A percentile compares a stretch with the other conserved stretches of the same genome.
phyloP scores from a whole-genome alignment of 164 flowering plant species.

The Cinnamomum chago region DNA sequence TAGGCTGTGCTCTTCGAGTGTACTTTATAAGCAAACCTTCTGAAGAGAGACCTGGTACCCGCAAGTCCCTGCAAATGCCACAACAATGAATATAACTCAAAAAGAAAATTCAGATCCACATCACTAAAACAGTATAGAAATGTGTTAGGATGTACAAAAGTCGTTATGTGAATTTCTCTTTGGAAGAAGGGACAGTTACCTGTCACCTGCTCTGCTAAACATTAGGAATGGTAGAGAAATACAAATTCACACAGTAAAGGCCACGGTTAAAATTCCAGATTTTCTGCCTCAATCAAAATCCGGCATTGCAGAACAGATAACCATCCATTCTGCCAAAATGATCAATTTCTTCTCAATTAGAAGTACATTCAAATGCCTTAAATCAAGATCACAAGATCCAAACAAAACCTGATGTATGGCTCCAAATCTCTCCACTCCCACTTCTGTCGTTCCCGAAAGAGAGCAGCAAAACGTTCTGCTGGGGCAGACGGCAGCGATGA shows the following conservation, averaged over 20 bases:
- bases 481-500: conserved; percentile 70
- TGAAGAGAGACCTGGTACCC: conserved; percentile 78
- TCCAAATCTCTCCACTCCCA: conserved; percentile 90
- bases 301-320: neutral
- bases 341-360: neutral
- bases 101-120: neutral
- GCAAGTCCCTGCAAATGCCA: conserved; percentile 55
- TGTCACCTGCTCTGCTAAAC: neutral
- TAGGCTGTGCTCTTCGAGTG: conserved; percentile 86
- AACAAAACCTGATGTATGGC: conserved; percentile 72
- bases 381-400: neutral
- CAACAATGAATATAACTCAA: neutral
- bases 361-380: neutral
- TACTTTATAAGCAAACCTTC: conserved; percentile 92
- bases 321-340: neutral
- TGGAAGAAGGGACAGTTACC: neutral
- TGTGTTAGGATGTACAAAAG: neutral
- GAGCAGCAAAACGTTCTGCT: conserved; percentile 66
- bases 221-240: neutral
- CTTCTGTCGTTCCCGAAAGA: conserved; percentile 61
- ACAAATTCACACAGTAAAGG: neutral
- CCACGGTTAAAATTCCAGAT: neutral
- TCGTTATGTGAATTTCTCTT: neutral
- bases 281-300: neutral
- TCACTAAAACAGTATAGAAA: neutral